Evolutionary conservation across 2,329 filamentous ascomycete species (phyloP).

Genomic region (Mariannaea sp.): DNA sequence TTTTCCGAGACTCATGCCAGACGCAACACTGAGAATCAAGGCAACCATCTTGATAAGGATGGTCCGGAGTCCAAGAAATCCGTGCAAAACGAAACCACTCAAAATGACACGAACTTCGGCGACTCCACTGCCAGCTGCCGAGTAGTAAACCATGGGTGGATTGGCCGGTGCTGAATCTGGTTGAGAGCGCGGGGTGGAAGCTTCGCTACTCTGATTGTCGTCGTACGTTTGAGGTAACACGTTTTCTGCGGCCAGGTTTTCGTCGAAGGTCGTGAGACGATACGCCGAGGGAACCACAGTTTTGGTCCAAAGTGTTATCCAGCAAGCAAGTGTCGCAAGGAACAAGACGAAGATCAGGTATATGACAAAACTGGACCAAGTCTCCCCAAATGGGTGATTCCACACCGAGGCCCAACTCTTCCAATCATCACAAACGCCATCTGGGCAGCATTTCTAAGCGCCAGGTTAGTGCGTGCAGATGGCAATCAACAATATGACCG

Average conservation of each 20-base stretch:
- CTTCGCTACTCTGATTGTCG: constrained; percentile 51
- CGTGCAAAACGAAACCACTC: constrained; percentile 96
- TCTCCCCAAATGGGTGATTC: constrained; percentile 50
- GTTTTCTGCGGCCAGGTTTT: constrained; percentile 79
- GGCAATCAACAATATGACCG: not conserved
- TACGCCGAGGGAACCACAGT: constrained; percentile 90
- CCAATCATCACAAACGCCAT: constrained; percentile 61
- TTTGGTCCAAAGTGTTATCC: constrained; percentile 86
- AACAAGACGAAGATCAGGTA: constrained; percentile 75
- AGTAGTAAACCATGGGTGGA: constrained; percentile 90
- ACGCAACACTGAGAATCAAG: constrained; percentile 86
- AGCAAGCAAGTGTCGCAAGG: constrained; percentile 74
- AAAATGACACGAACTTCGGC: constrained; percentile 97
- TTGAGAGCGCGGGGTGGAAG: constrained; percentile 49
- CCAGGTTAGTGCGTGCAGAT: constrained; percentile 16
- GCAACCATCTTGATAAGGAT: constrained; percentile 83
- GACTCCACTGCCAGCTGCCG: constrained; percentile 92
- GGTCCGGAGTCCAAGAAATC: constrained; percentile 88
- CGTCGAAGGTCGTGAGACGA: constrained; percentile 85
- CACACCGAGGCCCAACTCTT: constrained; percentile 59
- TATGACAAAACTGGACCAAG: constrained; percentile 76
- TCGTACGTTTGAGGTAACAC: constrained; percentile 42
- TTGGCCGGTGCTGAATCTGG: constrained; percentile 43
- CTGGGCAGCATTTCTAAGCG: constrained; percentile 58
- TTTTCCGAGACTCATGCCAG: constrained; percentile 91